Evolutionary conservation across 169 alveolate genomes (phyloP).

Genomic region (Plasmodium coatneyi): DNA sequence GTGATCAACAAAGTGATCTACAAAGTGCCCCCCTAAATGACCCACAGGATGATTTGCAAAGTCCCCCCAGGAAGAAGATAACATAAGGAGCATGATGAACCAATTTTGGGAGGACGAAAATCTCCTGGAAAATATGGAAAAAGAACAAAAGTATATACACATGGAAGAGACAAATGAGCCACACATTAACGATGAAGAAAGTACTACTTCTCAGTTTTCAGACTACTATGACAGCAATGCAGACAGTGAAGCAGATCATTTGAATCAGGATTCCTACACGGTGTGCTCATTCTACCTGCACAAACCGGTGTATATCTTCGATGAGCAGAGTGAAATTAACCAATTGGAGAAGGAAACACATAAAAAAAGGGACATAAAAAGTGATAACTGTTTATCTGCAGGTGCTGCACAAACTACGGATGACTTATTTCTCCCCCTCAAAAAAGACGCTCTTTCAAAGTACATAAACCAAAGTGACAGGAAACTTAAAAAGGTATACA

Average conservation of each 20-base stretch:
- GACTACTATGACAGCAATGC: conserved; percentile 19
- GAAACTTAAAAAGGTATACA: conserved; percentile 5
- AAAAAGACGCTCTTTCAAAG: not conserved
- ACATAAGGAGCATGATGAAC: not conserved
- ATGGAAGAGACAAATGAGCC: not conserved
- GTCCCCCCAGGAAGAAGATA: not conserved
- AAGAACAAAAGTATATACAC: not conserved
- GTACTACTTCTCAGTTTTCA: not conserved
- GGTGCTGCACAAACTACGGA: not conserved
- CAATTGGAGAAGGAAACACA: not conserved
- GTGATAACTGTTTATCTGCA: not conserved
- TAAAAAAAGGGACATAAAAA: not conserved
- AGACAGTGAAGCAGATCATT: not conserved
- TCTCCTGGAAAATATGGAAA: not conserved
- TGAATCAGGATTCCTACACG: not conserved
- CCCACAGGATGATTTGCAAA: not conserved
- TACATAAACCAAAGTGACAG: not conserved
- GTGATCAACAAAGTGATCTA: not conserved
- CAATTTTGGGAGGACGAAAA: not conserved
- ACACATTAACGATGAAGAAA: not conserved
- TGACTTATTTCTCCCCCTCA: not conserved
- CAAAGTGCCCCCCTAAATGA: not conserved
- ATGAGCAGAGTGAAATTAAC: not conserved
- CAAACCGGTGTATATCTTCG: conserved; percentile 45
- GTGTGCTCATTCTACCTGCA: conserved; percentile 34